These are phyloP conservation scores for Achaetomiella virescens DNA, from an alignment of 495 filamentous ascomycete genomes.

Conservation along the genomic window DNA sequence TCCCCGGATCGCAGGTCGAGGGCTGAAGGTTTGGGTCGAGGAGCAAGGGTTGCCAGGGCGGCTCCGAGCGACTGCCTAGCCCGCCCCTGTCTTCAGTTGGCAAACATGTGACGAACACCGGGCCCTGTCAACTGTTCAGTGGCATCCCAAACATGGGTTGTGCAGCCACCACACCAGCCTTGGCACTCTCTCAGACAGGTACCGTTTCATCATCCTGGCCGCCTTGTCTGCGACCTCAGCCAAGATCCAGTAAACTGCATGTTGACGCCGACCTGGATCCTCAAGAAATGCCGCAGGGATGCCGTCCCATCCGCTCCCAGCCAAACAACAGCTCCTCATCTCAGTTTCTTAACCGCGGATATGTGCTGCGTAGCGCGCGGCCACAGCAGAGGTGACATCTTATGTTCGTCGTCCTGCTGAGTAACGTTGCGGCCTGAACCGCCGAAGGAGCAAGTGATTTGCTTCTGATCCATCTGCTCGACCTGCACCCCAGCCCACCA, in stretches of 20 bases:
- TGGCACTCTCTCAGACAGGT: slow-evolving; percentile 29
- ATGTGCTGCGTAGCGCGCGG: neutral
- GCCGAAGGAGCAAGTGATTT: neutral
- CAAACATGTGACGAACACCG: slow-evolving; percentile 5
- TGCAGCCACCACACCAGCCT: slow-evolving; percentile 14
- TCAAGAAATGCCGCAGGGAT: slow-evolving; percentile 19
- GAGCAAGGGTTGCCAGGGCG: neutral
- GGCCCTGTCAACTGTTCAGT: neutral
- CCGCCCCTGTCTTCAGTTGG: slow-evolving; percentile 1
- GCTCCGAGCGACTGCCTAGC: neutral
- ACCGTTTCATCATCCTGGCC: slow-evolving; percentile 27
- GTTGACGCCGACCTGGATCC: slow-evolving; percentile 11
- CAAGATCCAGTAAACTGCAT: neutral
- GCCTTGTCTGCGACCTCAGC: slow-evolving; percentile 9
- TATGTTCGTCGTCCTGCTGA: neutral
- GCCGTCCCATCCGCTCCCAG: neutral
- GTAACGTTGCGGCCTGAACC: neutral
- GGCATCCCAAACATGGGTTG: neutral
- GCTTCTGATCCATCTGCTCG: slow-evolving; percentile 2
- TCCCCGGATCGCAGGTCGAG: neutral
- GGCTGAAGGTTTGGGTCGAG: neutral
- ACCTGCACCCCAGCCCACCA: neutral
- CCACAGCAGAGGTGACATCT: neutral
- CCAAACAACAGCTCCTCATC: slow-evolving; percentile 5
- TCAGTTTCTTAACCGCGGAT: neutral